These are phyloP conservation scores for Cryptococcus neoformans DNA, from an alignment of 1,284 basidiomycete genomes.

Conservation along the genomic window DNA sequence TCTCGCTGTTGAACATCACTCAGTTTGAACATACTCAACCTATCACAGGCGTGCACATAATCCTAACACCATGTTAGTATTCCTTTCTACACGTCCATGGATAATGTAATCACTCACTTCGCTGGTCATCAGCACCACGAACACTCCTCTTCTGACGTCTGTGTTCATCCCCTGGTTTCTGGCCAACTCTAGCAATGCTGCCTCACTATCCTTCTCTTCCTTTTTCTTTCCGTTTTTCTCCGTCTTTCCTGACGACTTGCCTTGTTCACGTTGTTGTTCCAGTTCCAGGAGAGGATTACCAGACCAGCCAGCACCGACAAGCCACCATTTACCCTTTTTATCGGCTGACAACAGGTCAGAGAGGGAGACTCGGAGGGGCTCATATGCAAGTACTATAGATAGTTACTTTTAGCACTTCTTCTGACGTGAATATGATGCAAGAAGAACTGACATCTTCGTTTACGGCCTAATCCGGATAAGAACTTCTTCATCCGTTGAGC, in stretches of 20 bases:
- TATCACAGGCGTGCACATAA: slow-evolving; percentile 87
- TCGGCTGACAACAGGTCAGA: slow-evolving; percentile 81
- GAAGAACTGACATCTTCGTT: slow-evolving; percentile 60
- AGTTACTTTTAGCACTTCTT: background rate
- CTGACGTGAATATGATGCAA: background rate
- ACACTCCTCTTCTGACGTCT: slow-evolving; percentile 84
- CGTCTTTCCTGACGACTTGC: slow-evolving; percentile 8
- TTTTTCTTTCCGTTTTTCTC: slow-evolving; percentile 15
- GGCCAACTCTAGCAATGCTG: slow-evolving; percentile 70
- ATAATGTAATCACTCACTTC: slow-evolving; percentile 59
- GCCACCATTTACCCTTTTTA: slow-evolving; percentile 96
- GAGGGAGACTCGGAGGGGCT: slow-evolving; percentile 77
- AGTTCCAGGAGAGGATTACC: slow-evolving; percentile 81
- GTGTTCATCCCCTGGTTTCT: slow-evolving; percentile 98
- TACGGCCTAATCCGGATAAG: slow-evolving; percentile 68
- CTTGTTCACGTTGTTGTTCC: slow-evolving; percentile 38
- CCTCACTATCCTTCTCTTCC: slow-evolving; percentile 41
- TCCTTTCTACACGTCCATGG: background rate
- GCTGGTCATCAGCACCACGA: slow-evolving; percentile 89
- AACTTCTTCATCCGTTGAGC: slow-evolving; percentile 74
- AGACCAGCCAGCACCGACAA: slow-evolving; percentile 94
- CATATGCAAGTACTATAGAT: slow-evolving; percentile 66
- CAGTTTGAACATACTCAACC: slow-evolving; percentile 74
- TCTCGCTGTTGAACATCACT: slow-evolving; percentile 92
- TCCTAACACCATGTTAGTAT: slow-evolving; percentile 58